Percentiles rank a stretch among this genome's conserved stretches.
phyloP scores from a whole-genome alignment of 768 basidiomycete genomes.

The Kwoniella pini region DNA sequence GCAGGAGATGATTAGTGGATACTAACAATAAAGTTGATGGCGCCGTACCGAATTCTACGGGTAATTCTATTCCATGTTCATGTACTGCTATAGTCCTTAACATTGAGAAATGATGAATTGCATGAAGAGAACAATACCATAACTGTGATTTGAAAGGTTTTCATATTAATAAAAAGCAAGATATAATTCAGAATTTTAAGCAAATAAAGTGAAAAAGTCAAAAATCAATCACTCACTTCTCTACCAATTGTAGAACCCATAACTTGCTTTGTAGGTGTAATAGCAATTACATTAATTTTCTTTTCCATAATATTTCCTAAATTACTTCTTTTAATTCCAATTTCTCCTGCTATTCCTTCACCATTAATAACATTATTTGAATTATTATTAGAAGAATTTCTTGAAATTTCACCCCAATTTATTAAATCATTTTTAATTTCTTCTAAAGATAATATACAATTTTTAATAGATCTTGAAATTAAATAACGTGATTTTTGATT shows the following conservation, averaged over 20 bases:
- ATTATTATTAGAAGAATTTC: not conserved
- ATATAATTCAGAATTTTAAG: too few relatives aligned
- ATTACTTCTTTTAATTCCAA: conserved; percentile 2
- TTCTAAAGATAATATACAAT: conserved; percentile 27
- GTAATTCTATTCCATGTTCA: conserved; percentile 42
- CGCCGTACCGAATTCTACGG: conserved; percentile 47
- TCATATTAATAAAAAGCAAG: too few relatives aligned
- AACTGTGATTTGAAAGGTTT: too few relatives aligned
- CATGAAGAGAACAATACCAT: conserved; percentile 49
- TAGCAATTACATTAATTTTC: conserved; percentile 35
- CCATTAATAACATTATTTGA: not conserved
- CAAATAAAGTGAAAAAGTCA: not conserved
- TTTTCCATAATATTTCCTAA: conserved; percentile 30
- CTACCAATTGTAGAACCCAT: conserved; percentile 39
- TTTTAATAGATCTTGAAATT: conserved; percentile 26
- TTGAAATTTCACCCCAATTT: conserved; percentile 25
- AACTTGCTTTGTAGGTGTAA: conserved; percentile 44
- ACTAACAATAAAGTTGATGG: conserved; percentile 48
- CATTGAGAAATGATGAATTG: conserved; percentile 52
- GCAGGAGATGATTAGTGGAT: not conserved
- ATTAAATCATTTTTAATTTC: conserved; percentile 24
- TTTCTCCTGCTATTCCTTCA: conserved; percentile 21
- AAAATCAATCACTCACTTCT: conserved; percentile 31
- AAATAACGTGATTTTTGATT: conserved; percentile 26
- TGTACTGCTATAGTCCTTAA: conserved; percentile 48